Conservation (phyloP, 139 green algal genomes). For the Coccomyxa sp. region DNA sequence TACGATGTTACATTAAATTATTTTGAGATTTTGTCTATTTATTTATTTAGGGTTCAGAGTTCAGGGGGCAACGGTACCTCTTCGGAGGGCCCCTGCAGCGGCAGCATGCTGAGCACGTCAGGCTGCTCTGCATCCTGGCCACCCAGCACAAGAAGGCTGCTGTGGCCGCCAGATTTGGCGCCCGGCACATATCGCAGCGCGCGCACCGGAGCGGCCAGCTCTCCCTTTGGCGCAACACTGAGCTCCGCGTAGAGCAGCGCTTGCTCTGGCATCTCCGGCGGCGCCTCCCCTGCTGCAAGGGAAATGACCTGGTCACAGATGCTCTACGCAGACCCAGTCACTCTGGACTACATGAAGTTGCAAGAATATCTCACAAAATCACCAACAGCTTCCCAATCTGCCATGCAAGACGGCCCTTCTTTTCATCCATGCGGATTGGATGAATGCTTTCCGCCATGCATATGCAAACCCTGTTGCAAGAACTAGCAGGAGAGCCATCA, state of each 20-base stretch:
- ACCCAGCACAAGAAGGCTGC: constrained; percentile 63
- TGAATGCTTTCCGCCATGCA: constrained; percentile 54
- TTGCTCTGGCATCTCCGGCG: neutral
- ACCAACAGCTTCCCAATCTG: too few relatives aligned
- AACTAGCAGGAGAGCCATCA: constrained; percentile 47
- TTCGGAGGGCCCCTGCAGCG: constrained; percentile 25
- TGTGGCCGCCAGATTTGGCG: constrained; percentile 12
- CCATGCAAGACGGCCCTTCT: too few relatives aligned
- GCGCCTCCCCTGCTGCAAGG: neutral
- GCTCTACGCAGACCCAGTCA: neutral
- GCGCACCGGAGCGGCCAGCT: constrained; percentile 18
- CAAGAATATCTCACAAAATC: too few relatives aligned
- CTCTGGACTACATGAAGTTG: too few relatives aligned
- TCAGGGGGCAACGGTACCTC: neutral
- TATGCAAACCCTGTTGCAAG: constrained; percentile 51
- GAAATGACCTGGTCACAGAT: neutral
- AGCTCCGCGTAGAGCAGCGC: constrained; percentile 27
- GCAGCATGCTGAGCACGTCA: constrained; percentile 57
- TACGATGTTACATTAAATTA: too few relatives aligned
- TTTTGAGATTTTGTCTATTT: too few relatives aligned
- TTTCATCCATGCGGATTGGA: too few relatives aligned
- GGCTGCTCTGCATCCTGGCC: constrained; percentile 54
- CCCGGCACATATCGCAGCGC: constrained; percentile 39
- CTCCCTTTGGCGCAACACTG: constrained; percentile 15
- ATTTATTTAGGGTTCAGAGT: too few relatives aligned